Base-by-base conservation (phyloP, 1,139 yeast species). In the Pneumocystis murina region DNA sequence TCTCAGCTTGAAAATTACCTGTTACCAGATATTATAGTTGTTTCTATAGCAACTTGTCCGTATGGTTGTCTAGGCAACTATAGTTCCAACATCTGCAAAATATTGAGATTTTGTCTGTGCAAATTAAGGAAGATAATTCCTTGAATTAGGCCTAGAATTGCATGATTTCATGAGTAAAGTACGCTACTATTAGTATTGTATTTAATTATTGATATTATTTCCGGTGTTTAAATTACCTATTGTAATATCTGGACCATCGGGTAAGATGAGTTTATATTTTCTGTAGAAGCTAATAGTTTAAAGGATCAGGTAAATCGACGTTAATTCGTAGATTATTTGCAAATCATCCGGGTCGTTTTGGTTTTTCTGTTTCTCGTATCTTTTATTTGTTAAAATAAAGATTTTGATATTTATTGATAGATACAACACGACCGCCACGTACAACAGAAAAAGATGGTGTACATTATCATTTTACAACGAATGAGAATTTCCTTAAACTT, bases 241-340 rank as follows among this genome's bases (percentile, higher is more conserved):
- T 69, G 97, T 92, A 68, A 82, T 92, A 68, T 90, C 97, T 59
- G 98, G 98, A 68, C 98, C 98, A 63, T 88, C 96, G 64, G 99
- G 96, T 68, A 66, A 66, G 61, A 36, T 12, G 4, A 12, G 30
- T 41, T 20, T 3, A 36, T 17, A n/a, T 30, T 12, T 54, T 36
- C 16, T 20, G 28, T 1, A 5, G 20, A 12, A 4, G 28, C 28
- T 33, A 28, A 38, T 39, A 10, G n/a, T 20, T 0, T 6, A 12
- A 28, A 67, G 68, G 79, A 10, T 82, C 97, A 55, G 99, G 99
- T 68, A 92, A 92, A 76, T 90, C 97, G 70, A 92, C 99, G 17
- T 79, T 92, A 66, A 80, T 92, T 74, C 90, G 92, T 77, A 87
- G 85, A 74, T 80, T 92, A 68, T 87, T 94, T 73, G 90, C 87